Evolutionary conservation across 2,329 filamentous ascomycete species (phyloP).

Genomic region (Fusarium albidum): DNA sequence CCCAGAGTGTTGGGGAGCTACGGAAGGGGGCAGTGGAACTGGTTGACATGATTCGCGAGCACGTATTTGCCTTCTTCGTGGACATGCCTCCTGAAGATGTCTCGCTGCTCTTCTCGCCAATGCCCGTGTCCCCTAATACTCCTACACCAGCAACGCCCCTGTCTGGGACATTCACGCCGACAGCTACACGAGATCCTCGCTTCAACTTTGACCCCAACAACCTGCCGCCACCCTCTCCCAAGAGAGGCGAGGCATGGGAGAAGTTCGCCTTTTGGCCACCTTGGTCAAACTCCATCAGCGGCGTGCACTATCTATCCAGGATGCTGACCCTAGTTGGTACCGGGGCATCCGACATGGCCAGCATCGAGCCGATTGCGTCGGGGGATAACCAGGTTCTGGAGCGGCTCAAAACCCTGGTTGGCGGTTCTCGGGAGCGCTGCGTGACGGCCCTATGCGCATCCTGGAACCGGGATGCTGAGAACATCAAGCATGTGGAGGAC

Average conservation of each 20-base stretch:
- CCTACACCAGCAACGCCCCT: constrained; percentile 47
- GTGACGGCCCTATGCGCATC: constrained; percentile 86
- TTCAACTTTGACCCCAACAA: constrained; percentile 84
- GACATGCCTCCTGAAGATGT: constrained; percentile 92
- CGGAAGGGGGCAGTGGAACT: constrained; percentile 82
- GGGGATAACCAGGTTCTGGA: constrained; percentile 70
- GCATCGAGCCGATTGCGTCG: constrained; percentile 70
- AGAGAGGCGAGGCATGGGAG: constrained; percentile 86
- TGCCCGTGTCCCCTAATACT: constrained; percentile 72
- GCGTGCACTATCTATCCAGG: constrained; percentile 87
- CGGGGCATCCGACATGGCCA: constrained; percentile 85
- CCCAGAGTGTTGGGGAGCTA: constrained; percentile 74
- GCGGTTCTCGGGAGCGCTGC: constrained; percentile 81
- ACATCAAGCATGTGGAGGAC: constrained; percentile 90
- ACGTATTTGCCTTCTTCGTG: constrained; percentile 82
- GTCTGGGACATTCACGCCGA: constrained; percentile 56
- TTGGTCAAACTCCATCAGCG: constrained; percentile 88
- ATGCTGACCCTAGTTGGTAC: constrained; percentile 85
- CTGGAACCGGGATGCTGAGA: constrained; percentile 94
- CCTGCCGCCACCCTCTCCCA: constrained; percentile 78
- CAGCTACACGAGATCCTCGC: constrained; percentile 71
- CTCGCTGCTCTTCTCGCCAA: constrained; percentile 83
- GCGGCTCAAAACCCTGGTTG: constrained; percentile 77
- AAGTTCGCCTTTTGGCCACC: constrained; percentile 97
- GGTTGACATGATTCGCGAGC: constrained; percentile 83